Percentiles rank a stretch among this genome's conserved stretches.
Conservation (phyloP, 768 basidiomycete species). For the Naganishia randhawae region DNA sequence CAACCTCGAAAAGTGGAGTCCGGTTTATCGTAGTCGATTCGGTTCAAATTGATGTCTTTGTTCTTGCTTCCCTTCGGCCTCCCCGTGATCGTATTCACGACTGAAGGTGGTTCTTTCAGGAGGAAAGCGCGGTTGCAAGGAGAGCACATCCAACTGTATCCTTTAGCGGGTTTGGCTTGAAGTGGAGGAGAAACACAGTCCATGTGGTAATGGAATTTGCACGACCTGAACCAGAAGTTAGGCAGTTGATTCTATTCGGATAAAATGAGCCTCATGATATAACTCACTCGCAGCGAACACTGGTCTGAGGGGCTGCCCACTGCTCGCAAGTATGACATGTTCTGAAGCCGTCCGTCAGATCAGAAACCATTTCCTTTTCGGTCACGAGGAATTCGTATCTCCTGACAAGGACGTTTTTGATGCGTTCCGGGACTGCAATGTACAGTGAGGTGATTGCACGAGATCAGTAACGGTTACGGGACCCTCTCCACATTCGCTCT, state of each 20-base stretch:
- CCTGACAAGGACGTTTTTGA: slow-evolving; percentile 68
- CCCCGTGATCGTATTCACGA: slow-evolving; percentile 15
- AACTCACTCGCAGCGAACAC: slow-evolving; percentile 51
- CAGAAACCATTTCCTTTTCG: slow-evolving; percentile 86
- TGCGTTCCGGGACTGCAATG: slow-evolving; percentile 69
- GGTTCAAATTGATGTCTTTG: slow-evolving; percentile 84
- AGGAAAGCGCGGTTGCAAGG: slow-evolving; percentile 60
- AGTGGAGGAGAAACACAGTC: slow-evolving; percentile 87
- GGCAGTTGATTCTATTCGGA: not conserved
- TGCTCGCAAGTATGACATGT: slow-evolving; percentile 78
- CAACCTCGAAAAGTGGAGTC: slow-evolving; percentile 48
- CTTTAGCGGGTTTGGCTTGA: slow-evolving; percentile 82
- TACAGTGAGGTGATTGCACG: not conserved
- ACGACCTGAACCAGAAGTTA: slow-evolving; percentile 49
- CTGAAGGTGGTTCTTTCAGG: not conserved
- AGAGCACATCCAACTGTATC: slow-evolving; percentile 96
- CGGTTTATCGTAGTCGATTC: slow-evolving; percentile 34
- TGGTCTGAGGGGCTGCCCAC: slow-evolving; percentile 80
- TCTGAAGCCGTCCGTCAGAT: slow-evolving; percentile 79
- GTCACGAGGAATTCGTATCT: slow-evolving; percentile 94
- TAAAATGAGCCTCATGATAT: not conserved
- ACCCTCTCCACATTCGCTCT: no score
- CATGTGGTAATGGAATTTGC: slow-evolving; percentile 94
- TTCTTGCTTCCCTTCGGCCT: slow-evolving; percentile 59
- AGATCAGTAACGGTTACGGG: not conserved